Percentiles rank a stretch among this genome's conserved stretches.
Conservation (phyloP, 176 grass and related monocot species). For the Cenchrus fungigraminus region DNA sequence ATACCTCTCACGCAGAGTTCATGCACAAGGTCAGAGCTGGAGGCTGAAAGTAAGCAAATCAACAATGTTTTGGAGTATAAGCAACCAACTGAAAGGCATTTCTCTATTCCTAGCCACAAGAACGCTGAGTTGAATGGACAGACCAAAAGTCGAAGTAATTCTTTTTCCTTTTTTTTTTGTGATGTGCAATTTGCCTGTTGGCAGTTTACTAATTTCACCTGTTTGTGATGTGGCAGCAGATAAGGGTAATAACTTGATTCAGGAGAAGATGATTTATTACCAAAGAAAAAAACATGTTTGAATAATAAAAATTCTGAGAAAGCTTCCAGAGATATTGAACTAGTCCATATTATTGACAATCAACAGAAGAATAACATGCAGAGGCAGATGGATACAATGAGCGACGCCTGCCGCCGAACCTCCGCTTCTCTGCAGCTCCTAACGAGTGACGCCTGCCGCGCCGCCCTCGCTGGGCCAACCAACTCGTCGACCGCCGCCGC, state of each 20-base stretch:
- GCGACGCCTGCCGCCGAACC: too few species aligned
- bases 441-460: too few species aligned
- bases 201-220: slow-evolving; percentile 34
- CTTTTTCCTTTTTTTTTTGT: background rate
- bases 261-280: slow-evolving; percentile 28
- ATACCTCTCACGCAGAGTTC: slow-evolving; percentile 72
- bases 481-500: too few species aligned
- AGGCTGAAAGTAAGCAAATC: slow-evolving; percentile 79
- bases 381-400: slow-evolving; percentile 30
- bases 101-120: slow-evolving; percentile 17
- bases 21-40: slow-evolving; percentile 87
- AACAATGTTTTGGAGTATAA: slow-evolving; percentile 54
- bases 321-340: slow-evolving; percentile 43
- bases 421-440: too few species aligned
- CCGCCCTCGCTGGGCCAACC: too few species aligned
- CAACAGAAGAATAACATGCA: slow-evolving; percentile 28
- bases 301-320: slow-evolving; percentile 43
- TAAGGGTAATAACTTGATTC: slow-evolving; percentile 34
- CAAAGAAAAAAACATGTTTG: slow-evolving; percentile 4
- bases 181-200: background rate
- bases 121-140: slow-evolving; percentile 12
- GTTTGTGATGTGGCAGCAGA: slow-evolving; percentile 44
- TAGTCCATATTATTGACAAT: slow-evolving; percentile 53
- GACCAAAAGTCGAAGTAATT: slow-evolving; percentile 38
- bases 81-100: slow-evolving; percentile 24